These are phyloP conservation scores for Glomus cerebriforme DNA, from an alignment of 192 early-diverging fungal species.

Conservation along the genomic window DNA sequence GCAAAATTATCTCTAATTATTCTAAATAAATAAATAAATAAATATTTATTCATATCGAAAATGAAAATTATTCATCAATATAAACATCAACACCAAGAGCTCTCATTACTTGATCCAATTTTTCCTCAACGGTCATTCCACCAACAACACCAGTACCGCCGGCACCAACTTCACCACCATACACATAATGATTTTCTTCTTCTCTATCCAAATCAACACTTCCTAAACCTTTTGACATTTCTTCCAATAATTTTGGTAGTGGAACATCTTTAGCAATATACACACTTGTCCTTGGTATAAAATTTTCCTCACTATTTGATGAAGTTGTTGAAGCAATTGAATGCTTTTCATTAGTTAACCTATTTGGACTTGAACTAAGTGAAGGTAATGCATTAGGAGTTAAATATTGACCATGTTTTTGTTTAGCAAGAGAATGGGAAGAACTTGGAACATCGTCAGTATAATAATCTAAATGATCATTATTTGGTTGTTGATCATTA, in stretches of 20 bases:
- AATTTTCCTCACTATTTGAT: constrained; percentile 1
- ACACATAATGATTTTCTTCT: neutral
- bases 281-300: constrained; percentile 26
- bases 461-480: constrained; percentile 15
- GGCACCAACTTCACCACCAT: neutral
- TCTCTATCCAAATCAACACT: neutral
- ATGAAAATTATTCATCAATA: neutral
- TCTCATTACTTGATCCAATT: constrained; percentile 31
- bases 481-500: neutral
- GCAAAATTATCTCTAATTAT: neutral
- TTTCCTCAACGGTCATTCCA: constrained; percentile 29
- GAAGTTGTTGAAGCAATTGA: neutral
- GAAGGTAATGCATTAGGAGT: neutral
- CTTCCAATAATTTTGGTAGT: constrained; percentile 21
- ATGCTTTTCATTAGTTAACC: neutral
- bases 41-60: too few species aligned
- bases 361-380: neutral
- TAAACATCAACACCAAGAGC: constrained; percentile 25
- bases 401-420: neutral
- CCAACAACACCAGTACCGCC: constrained; percentile 11
- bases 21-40: neutral
- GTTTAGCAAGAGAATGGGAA: constrained; percentile 1
- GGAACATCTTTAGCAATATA: constrained; percentile 30
- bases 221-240: constrained; percentile 27
- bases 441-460: neutral